Percentiles rank a stretch among this genome's conserved stretches.
These are phyloP conservation scores for Xylariaceae sp. DNA, from an alignment of 2,329 filamentous ascomycete species.

Conservation along the genomic window DNA sequence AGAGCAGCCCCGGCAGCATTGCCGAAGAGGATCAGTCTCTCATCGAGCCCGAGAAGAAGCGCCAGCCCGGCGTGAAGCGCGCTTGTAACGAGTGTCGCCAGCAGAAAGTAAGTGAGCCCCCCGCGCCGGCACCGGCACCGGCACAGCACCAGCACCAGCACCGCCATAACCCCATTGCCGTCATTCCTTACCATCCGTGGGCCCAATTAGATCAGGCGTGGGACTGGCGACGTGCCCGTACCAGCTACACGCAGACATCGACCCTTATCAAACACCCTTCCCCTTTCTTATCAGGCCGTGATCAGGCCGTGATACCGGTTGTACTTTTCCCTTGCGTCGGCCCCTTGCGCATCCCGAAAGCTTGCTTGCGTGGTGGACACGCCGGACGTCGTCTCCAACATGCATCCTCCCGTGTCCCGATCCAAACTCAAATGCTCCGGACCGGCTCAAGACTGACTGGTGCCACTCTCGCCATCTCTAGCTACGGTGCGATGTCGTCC, in stretches of 20 bases:
- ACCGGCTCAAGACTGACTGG: slow-evolving; percentile 16
- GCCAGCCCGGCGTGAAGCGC: slow-evolving; percentile 67
- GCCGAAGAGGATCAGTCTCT: slow-evolving; percentile 55
- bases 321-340: background rate
- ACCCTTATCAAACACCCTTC: background rate
- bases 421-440: slow-evolving; percentile 6
- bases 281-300: no score
- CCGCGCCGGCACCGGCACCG: background rate
- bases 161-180: background rate
- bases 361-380: slow-evolving; percentile 1
- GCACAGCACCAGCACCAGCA: background rate
- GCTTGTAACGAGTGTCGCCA: slow-evolving; percentile 83
- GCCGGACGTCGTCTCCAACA: slow-evolving; percentile 16
- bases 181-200: background rate
- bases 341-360: background rate
- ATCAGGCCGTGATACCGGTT: background rate
- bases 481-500: slow-evolving; percentile 76
- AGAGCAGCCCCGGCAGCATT: slow-evolving; percentile 59
- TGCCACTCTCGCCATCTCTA: slow-evolving; percentile 13
- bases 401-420: slow-evolving; percentile 8
- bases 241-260: no score
- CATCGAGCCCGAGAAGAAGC: slow-evolving; percentile 55
- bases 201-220: slow-evolving; percentile 3
- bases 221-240: background rate
- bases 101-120: slow-evolving; percentile 63